These are phyloP conservation scores for Pyricularia sp. DNA, from an alignment of 2,329 filamentous ascomycete species.

Conservation along the genomic window DNA sequence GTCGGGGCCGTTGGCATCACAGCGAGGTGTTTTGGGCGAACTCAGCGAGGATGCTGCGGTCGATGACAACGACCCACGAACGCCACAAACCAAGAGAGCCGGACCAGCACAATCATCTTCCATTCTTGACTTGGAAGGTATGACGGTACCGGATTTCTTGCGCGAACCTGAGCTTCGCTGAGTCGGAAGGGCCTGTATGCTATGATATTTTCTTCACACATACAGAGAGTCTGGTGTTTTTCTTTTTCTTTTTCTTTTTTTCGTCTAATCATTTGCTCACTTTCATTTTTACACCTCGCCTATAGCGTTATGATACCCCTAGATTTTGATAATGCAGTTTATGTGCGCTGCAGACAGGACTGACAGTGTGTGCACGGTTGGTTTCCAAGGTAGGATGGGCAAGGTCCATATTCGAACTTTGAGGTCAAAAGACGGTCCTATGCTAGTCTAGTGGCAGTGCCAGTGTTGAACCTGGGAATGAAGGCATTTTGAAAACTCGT, in stretches of 20 bases:
- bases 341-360: neutral
- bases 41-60: neutral
- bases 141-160: slow-evolving; percentile 25
- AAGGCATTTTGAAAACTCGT: too few relatives aligned
- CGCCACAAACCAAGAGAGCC: neutral
- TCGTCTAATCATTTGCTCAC: neutral
- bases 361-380: neutral
- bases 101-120: neutral
- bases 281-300: neutral
- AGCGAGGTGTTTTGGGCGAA: neutral
- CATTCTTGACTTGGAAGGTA: slow-evolving; percentile 13
- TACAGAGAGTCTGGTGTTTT: neutral
- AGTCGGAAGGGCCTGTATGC: slow-evolving; percentile 1
- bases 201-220: neutral
- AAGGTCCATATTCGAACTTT: too few relatives aligned
- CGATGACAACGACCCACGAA: neutral
- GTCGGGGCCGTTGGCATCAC: neutral
- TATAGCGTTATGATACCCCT: neutral
- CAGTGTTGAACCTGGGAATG: too few relatives aligned
- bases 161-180: slow-evolving; percentile 28
- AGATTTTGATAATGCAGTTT: neutral
- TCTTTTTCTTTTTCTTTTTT: too few relatives aligned
- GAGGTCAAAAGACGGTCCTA: too few relatives aligned
- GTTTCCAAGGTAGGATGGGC: too few relatives aligned
- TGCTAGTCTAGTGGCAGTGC: too few relatives aligned